Evolutionary conservation across 371 early-diverging fungal genomes (phyloP).

Genomic region (Umbelopsis sp.): DNA sequence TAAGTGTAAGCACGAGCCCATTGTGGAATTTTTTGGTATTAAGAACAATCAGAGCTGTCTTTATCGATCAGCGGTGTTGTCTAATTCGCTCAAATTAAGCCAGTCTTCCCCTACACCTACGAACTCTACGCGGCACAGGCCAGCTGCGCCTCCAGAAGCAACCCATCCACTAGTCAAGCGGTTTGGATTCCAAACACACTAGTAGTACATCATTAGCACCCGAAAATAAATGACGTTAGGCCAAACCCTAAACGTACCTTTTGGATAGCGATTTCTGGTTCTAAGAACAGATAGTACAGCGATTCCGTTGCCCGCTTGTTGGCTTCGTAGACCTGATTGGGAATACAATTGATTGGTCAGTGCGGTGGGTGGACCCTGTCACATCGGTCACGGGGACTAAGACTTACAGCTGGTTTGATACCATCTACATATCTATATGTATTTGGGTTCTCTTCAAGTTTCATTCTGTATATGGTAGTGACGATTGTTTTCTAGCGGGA

Average conservation of each 20-base stretch:
- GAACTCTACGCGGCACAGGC: constrained; percentile 35
- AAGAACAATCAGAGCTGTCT: no score
- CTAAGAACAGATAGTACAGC: constrained; percentile 3
- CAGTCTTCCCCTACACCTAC: constrained; percentile 25
- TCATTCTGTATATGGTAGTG: background rate
- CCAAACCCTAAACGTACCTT: background rate
- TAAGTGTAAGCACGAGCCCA: no score
- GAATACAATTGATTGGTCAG: background rate
- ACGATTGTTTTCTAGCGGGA: background rate
- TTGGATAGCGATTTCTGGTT: constrained; percentile 12
- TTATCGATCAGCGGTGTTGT: no score
- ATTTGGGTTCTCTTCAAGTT: background rate
- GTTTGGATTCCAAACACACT: constrained; percentile 35
- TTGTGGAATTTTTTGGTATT: no score
- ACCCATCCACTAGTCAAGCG: constrained; percentile 27
- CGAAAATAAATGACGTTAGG: background rate
- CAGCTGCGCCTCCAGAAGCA: constrained; percentile 35
- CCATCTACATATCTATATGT: background rate
- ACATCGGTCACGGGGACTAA: background rate
- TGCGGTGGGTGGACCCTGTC: background rate
- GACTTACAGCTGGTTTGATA: background rate
- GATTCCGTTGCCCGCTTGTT: background rate
- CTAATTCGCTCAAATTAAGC: background rate
- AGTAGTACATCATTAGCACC: background rate
- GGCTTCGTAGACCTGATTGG: background rate